Percentiles rank a stretch among this genome's conserved stretches.
These are phyloP conservation scores for Trichoderma reesei DNA, from an alignment of 495 filamentous ascomycete species.

Conservation along the genomic window DNA sequence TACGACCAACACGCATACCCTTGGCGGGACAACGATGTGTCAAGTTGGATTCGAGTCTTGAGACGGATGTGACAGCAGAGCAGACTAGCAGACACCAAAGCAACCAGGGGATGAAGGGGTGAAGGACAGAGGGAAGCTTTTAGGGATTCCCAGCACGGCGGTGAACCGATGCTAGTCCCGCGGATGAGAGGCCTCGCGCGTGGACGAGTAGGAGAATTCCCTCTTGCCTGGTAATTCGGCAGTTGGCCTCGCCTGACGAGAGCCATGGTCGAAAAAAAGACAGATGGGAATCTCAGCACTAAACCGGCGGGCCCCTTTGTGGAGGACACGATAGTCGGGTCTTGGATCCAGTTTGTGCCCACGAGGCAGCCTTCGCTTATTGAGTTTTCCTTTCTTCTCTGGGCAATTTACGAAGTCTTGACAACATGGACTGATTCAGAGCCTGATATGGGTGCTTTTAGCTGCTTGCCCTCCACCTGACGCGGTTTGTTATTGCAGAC, in stretches of 20 bases:
- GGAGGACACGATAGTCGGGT: too few relatives aligned
- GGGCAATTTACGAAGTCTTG: too few relatives aligned
- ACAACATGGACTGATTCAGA: too few relatives aligned
- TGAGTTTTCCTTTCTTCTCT: background rate
- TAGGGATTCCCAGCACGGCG: background rate
- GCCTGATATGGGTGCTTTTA: background rate
- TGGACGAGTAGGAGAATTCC: background rate
- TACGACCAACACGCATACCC: background rate
- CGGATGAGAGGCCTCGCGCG: conserved; percentile 1
- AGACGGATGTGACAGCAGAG: background rate
- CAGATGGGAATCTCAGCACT: background rate
- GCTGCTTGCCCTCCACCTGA: background rate
- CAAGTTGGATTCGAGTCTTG: background rate
- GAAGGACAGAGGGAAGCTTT: background rate
- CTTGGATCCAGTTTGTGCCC: background rate
- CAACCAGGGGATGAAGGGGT: background rate
- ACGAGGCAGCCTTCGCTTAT: background rate
- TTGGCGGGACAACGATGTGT: background rate
- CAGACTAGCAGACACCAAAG: background rate
- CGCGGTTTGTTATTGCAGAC: too few relatives aligned
- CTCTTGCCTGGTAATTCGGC: background rate
- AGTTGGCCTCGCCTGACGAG: background rate
- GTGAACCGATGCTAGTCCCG: conserved; percentile 3
- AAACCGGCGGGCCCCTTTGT: background rate
- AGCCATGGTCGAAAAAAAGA: background rate